Conservation (phyloP, 108 stramenopile genomes). For the Pseudonitzschia multistriata region DNA sequence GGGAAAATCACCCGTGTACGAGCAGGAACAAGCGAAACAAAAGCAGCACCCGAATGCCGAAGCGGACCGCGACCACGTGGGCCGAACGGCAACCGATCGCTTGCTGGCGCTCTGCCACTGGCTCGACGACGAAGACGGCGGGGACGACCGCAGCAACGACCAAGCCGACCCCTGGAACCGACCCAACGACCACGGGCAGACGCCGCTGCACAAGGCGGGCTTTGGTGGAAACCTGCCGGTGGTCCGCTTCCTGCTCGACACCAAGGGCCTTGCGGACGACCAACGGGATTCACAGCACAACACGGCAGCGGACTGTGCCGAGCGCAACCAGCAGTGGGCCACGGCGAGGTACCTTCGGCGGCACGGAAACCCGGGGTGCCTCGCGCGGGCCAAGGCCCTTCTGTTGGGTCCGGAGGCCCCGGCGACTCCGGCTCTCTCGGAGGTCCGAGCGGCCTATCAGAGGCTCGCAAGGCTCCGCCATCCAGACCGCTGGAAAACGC, state of each 20-base stretch:
- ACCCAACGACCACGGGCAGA: conserved; percentile 42
- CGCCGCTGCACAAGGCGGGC: conserved; percentile 43
- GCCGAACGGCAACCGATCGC: neutral
- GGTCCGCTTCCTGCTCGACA: conserved; percentile 18
- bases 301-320: conserved; percentile 44
- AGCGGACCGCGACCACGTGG: neutral
- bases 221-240: conserved; percentile 32
- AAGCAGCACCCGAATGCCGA: neutral
- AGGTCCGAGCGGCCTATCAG: conserved; percentile 15
- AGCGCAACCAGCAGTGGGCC: conserved; percentile 20
- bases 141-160: neutral
- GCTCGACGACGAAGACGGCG: conserved; percentile 1
- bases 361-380: conserved; percentile 18
- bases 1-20: conserved; percentile 28
- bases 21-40: neutral
- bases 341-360: conserved; percentile 29
- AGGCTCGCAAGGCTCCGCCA: conserved; percentile 16
- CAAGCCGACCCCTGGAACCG: neutral
- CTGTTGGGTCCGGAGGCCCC: neutral
- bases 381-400: neutral
- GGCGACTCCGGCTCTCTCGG: neutral
- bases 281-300: conserved; percentile 29
- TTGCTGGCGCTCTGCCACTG: conserved; percentile 3
- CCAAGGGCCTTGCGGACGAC: neutral
- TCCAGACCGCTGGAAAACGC: conserved; percentile 19